Conservation (phyloP, 2,329 filamentous ascomycete genomes). For the Penicillium sp. region DNA sequence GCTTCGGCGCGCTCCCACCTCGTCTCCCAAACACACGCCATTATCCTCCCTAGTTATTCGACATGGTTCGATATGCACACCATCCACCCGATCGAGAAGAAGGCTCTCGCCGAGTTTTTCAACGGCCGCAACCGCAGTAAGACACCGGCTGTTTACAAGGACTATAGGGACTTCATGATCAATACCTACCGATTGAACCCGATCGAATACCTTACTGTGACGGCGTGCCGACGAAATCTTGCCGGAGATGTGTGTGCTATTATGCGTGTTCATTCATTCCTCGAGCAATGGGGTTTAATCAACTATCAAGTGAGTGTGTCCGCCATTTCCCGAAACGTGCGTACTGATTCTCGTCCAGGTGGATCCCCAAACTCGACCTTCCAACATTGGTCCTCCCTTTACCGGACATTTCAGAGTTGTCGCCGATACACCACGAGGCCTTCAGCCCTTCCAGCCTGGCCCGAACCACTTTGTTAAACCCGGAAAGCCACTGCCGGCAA, state of each 20-base stretch:
- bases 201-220: constrained; percentile 94
- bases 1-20: constrained; percentile 89
- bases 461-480: constrained; percentile 70
- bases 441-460: constrained; percentile 93
- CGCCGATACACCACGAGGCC: constrained; percentile 90
- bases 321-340: background rate
- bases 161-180: constrained; percentile 99
- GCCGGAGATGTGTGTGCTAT: constrained; percentile 98
- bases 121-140: constrained; percentile 98
- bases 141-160: constrained; percentile 95
- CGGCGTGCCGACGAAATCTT: constrained; percentile 90
- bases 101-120: constrained; percentile 96
- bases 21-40: constrained; percentile 90
- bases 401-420: constrained; percentile 97
- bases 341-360: constrained; percentile 62
- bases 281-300: constrained; percentile 98
- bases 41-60: constrained; percentile 95
- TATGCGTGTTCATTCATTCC: constrained; percentile 96
- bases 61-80: constrained; percentile 99
- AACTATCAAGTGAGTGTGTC: constrained; percentile 85
- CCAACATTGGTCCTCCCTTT: constrained; percentile 93
- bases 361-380: constrained; percentile 91
- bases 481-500: constrained; percentile 67
- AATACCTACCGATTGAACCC: constrained; percentile 98
- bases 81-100: constrained; percentile 89